A percentile compares a stretch with the other conserved stretches of the same genome.
Conservation (phyloP, 148 eudicot species). For the Persicaria tinctoria region DNA sequence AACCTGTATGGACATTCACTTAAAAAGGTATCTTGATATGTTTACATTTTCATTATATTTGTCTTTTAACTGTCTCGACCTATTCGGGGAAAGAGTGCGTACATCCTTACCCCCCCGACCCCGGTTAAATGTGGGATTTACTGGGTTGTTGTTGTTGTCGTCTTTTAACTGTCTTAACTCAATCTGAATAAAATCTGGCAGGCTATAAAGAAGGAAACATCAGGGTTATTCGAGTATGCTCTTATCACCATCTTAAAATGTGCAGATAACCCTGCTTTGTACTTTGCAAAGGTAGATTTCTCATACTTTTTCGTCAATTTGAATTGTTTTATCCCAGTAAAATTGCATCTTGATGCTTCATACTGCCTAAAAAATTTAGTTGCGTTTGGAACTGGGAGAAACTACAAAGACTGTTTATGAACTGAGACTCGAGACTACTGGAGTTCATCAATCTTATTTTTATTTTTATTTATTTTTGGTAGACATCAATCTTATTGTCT, state of each 20-base stretch:
- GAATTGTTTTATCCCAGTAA: background rate
- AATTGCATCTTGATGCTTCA: conserved; percentile 1
- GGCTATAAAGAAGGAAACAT: conserved; percentile 58
- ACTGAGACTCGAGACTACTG: background rate
- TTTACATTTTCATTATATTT: background rate
- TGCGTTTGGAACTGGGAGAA: background rate
- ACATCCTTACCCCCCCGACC: too few relatives aligned
- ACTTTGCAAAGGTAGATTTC: conserved; percentile 40
- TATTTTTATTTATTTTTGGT: background rate
- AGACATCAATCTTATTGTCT: background rate
- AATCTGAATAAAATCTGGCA: conserved; percentile 15
- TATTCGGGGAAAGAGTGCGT: too few relatives aligned
- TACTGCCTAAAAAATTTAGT: background rate
- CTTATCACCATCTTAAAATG: conserved; percentile 42
- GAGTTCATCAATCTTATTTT: background rate
- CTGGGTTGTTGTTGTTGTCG: background rate
- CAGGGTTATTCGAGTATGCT: conserved; percentile 34
- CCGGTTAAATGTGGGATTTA: too few relatives aligned
- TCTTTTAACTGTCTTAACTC: conserved; percentile 1
- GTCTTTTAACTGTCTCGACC: background rate
- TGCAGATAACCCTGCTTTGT: conserved; percentile 43
- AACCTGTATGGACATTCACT: conserved; percentile 43
- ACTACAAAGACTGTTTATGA: background rate
- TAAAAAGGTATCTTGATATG: conserved; percentile 32
- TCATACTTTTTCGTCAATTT: background rate